phyloP scores from a whole-genome alignment of 1,284 basidiomycete genomes.

The Moesziomyces globuligerus region DNA sequence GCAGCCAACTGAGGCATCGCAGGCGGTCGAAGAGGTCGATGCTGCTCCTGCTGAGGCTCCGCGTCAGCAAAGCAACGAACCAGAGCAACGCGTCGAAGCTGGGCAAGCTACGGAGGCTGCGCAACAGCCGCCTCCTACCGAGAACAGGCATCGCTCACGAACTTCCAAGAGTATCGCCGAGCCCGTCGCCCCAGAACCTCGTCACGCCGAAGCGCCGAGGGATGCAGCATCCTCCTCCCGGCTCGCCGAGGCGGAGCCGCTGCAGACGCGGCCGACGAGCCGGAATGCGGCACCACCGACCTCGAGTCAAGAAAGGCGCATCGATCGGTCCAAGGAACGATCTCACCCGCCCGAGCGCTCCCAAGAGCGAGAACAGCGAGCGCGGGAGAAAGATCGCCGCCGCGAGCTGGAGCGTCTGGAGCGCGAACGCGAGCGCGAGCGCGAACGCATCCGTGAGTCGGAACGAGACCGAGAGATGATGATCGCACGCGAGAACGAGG shows the following conservation, averaged over 20 bases:
- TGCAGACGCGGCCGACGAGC: slow-evolving; percentile 10
- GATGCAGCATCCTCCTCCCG: slow-evolving; percentile 9
- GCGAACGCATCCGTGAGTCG: slow-evolving; percentile 46
- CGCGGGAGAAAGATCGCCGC: slow-evolving; percentile 40
- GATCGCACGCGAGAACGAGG: slow-evolving; percentile 51
- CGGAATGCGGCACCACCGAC: slow-evolving; percentile 19
- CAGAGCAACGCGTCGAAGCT: not conserved
- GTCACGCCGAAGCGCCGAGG: slow-evolving; percentile 3
- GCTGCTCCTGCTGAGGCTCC: not conserved
- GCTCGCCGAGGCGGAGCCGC: slow-evolving; percentile 6
- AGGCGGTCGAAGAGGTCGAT: not conserved
- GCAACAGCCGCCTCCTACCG: too few species aligned
- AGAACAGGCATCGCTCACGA: not conserved
- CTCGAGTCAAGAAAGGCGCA: slow-evolving; percentile 19
- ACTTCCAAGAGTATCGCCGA: not conserved
- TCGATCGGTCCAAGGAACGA: slow-evolving; percentile 31
- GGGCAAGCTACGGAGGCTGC: not conserved
- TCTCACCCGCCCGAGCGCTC: slow-evolving; percentile 29
- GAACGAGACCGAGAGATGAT: slow-evolving; percentile 46
- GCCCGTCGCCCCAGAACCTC: not conserved
- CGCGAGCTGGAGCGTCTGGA: slow-evolving; percentile 39
- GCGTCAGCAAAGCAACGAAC: not conserved
- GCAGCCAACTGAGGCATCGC: not conserved
- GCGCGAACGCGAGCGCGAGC: slow-evolving; percentile 43
- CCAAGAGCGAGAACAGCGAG: slow-evolving; percentile 45